Base-by-base conservation (phyloP, 2,329 filamentous ascomycete genomes). In the Hymenoscyphus occultus region DNA sequence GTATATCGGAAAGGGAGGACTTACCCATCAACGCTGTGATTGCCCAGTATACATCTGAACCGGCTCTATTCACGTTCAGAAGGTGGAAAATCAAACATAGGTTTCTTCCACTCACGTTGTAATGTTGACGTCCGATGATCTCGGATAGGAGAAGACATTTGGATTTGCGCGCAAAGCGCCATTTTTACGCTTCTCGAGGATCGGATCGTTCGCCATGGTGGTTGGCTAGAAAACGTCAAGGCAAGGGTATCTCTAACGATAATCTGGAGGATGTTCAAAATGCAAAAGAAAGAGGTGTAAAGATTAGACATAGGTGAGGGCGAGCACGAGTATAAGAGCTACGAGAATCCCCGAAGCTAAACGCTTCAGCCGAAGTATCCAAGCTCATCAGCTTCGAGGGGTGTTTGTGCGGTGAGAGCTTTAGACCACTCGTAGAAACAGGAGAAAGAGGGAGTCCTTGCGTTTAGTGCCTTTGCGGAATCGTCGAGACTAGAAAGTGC, bases 31-130 rank as follows among this genome's bases (percentile, higher is more conserved):
- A 74, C 1, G 85, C 82, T 67, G 80, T 84, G 16, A 89, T 82
- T 7, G 87, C 78, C 76, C 83, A 90, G 72, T 88, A 87, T 78
- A 84, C 87, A 74, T 88, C 80, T 0, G 85, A 88, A 14, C 85
- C 87, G 71, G 76, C 83, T 19, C 75, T 78, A 5, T 22, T 12
- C 10, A 22, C 12, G 3, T 22, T 22, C 22, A 51, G n/a, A 22
- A 6, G 19, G n/a, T 12, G 45, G 22, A 51, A 9, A 12, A 5
- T 22, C n/a, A 51, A 2, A 12, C 2, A 28, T 4, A 51, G 2
- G 7, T 3, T 28, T 19, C 28, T 28, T 28, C 12, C 0, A 51
- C 45, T 51, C 19, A 51, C 45, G 45, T 51, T 12, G 85, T 88
- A 71, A 89, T 86, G 68, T 78, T 78, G 51, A 89, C 83, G 71